Conservation (phyloP, 2,329 filamentous ascomycete genomes). For the Ascochyta koolunga region DNA sequence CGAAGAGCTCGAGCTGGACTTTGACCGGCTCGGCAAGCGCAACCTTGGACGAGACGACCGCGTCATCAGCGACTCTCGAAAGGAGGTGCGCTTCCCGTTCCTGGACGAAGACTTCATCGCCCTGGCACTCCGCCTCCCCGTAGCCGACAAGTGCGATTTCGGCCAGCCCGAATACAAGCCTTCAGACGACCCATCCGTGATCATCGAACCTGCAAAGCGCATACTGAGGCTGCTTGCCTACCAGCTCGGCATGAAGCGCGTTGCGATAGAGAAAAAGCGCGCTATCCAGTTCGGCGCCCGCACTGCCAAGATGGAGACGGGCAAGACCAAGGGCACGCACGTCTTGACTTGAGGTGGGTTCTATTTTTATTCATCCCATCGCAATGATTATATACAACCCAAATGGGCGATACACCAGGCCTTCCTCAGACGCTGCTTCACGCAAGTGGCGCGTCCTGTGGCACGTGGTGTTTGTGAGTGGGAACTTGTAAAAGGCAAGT, state of each 20-base stretch:
- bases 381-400: conserved; percentile 41
- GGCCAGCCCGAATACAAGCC: conserved; percentile 44
- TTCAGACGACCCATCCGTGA: conserved; percentile 31
- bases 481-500: conserved; percentile 41
- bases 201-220: conserved; percentile 79
- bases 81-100: conserved; percentile 88
- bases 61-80: conserved; percentile 85
- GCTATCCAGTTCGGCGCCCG: conserved; percentile 65
- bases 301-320: conserved; percentile 54
- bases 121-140: conserved; percentile 75
- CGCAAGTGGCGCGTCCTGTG: neutral
- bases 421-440: conserved; percentile 23
- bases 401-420: conserved; percentile 35
- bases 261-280: conserved; percentile 88
- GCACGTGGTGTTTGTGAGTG: conserved; percentile 32
- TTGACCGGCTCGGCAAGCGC: conserved; percentile 84
- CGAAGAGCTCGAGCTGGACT: conserved; percentile 83
- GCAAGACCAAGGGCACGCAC: conserved; percentile 56
- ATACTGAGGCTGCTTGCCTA: conserved; percentile 78
- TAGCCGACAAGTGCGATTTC: conserved; percentile 90
- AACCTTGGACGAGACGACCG: conserved; percentile 95
- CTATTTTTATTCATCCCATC: conserved; percentile 2
- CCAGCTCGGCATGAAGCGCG: conserved; percentile 71
- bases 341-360: conserved; percentile 41
- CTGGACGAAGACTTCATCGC: conserved; percentile 86